phyloP scores from a whole-genome alignment of 768 basidiomycete species.

The Boletus pseudo-olivaceus region DNA sequence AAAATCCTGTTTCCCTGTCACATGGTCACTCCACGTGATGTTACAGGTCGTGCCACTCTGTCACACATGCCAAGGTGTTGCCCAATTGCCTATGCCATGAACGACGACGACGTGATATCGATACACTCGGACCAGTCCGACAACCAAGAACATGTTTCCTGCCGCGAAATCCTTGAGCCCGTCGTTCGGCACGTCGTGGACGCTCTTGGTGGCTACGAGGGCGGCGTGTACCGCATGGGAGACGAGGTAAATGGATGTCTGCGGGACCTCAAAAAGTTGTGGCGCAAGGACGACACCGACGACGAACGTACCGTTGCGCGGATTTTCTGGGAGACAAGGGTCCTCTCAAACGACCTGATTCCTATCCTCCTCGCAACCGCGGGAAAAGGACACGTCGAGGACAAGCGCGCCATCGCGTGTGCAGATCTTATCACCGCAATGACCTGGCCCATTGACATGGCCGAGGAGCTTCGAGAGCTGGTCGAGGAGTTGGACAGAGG shows the following conservation, averaged over 20 bases:
- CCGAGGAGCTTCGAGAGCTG: constrained; percentile 90
- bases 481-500: constrained; percentile 74
- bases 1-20: not conserved
- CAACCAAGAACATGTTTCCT: constrained; percentile 32
- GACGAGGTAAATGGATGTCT: constrained; percentile 82
- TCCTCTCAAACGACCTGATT: constrained; percentile 82
- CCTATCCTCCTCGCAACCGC: constrained; percentile 82
- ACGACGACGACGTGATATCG: constrained; percentile 35
- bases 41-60: constrained; percentile 24
- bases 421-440: constrained; percentile 92
- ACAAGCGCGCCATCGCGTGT: constrained; percentile 78
- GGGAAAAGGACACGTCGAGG: constrained; percentile 72
- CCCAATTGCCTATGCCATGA: constrained; percentile 12
- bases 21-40: constrained; percentile 23
- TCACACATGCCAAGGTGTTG: constrained; percentile 9
- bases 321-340: constrained; percentile 85
- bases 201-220: constrained; percentile 76
- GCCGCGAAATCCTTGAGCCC: constrained; percentile 59
- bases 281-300: constrained; percentile 95
- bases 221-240: constrained; percentile 65
- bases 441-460: constrained; percentile 98
- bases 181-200: constrained; percentile 73
- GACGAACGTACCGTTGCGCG: constrained; percentile 95
- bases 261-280: constrained; percentile 91
- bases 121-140: constrained; percentile 29